Percentiles rank a stretch among this genome's conserved stretches.
phyloP scores from a whole-genome alignment of 345 rosid genomes.

The Brassica carinata region DNA sequence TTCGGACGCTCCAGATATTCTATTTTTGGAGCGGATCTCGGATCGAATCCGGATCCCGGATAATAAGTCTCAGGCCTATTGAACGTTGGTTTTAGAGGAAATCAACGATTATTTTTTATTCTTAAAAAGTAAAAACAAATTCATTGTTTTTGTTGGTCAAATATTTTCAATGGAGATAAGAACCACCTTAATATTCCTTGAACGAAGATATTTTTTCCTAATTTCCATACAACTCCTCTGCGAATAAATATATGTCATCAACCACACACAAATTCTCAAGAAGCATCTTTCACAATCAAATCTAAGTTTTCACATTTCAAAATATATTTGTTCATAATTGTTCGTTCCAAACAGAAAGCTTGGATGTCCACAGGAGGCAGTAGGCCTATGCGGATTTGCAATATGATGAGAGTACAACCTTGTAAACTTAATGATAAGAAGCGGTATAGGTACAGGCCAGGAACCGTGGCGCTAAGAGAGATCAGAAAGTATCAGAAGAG shows the following conservation, averaged over 20 bases:
- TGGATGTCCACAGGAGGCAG: too few relatives aligned
- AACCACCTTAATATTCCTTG: not conserved
- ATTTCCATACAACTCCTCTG: not conserved
- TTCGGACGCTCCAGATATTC: too few relatives aligned
- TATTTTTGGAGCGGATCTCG: too few relatives aligned
- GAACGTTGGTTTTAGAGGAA: not conserved
- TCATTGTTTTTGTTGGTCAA: not conserved
- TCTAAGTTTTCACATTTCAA: not conserved
- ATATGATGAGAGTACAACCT: not conserved
- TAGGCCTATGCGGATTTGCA: not conserved
- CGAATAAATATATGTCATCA: not conserved
- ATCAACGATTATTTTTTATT: not conserved
- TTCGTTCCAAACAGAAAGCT: too few relatives aligned
- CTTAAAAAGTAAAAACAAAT: not conserved
- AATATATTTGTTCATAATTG: not conserved
- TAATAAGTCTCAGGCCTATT: too few relatives aligned
- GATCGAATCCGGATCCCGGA: too few relatives aligned
- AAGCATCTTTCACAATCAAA: not conserved
- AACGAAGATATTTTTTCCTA: not conserved
- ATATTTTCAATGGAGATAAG: not conserved
- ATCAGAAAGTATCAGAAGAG: conserved; percentile 56
- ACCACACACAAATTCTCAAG: not conserved
- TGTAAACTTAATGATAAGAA: not conserved
- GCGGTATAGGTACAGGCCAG: conserved; percentile 54
- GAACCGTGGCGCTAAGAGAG: conserved; percentile 54